Evolutionary conservation across 169 alveolate species (phyloP), one percentile per base, ranked within the genome.

Genomic region (Ichthyophthirius multifiliis): DNA sequence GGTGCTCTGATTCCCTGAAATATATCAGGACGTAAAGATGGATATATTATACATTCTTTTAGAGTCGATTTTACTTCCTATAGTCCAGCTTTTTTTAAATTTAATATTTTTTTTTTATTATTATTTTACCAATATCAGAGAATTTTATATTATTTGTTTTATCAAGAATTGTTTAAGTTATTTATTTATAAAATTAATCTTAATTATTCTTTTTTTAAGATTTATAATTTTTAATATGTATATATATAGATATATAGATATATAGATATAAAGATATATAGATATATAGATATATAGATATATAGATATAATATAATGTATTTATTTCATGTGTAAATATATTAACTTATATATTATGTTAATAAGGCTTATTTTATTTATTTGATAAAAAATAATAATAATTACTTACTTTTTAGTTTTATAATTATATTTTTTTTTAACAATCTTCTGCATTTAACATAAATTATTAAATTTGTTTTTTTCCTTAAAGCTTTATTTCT

Each of bases 1-100:
- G 97, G 97, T 30, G 93, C 87, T 65, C 94, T 75, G 27, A 90
- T 65, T 3, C 95, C 96, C 32, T 91, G 85, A 55, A 90, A 93
- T 44, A 93, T 76, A 75, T 90, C 94, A 32, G 96, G 96, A 39
- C 94, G 63, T 43, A 85, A 34, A 34, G 81, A 73, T 6, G 93
- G 95, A n/a, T 80, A 78, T 4, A 90, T 73, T 20, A 90, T 84
- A 16, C 84, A 83, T 71, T 90, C 95, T 6, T 84, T 43, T 16
- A 90, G 46, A 13, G 83, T 65, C n/a, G 76, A 73, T 67, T 90
- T 90, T 13, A 84, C 87, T 34, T 78, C 86, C 7, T 47, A 47
- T 27, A 87, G 65, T 23, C 95, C 95, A 27, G 73, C 76, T 39
- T 20, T 27, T 62, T 86, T 32, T 55, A 27, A 10, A 55, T 12